phyloP scores from a whole-genome alignment of 257 asterid species.

The Mitragyna speciosa region DNA sequence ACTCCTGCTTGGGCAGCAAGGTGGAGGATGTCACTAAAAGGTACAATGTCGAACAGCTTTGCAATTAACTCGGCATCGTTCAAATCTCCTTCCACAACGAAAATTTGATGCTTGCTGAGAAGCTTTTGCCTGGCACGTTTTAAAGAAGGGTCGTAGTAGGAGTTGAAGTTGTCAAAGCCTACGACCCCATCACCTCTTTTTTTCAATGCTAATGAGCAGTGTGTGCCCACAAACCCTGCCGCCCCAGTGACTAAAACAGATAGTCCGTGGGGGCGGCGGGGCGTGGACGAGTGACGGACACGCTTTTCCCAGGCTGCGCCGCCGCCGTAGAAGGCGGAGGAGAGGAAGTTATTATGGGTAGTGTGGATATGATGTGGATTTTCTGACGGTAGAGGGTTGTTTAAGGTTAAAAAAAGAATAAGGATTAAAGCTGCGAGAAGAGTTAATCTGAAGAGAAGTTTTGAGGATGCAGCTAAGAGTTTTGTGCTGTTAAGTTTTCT shows the following conservation, averaged over 20 bases:
- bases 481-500: conserved; percentile 71
- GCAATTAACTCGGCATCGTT: conserved; percentile 57
- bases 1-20: conserved; percentile 97
- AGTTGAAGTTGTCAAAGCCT: conserved; percentile 83
- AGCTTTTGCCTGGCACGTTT: conserved; percentile 64
- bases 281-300: conserved; percentile 82
- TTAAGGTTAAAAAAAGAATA: conserved; percentile 76
- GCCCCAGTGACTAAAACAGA: conserved; percentile 93
- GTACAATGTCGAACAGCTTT: conserved; percentile 78
- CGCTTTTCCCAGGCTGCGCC: conserved; percentile 83
- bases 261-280: conserved; percentile 74
- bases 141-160: conserved; percentile 78
- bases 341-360: conserved; percentile 48
- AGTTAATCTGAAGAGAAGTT: conserved; percentile 83
- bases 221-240: conserved; percentile 87
- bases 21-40: conserved; percentile 73
- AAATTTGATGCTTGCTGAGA: conserved; percentile 48
- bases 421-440: conserved; percentile 71
- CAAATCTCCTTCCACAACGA: conserved; percentile 67
- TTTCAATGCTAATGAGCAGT: conserved; percentile 69
- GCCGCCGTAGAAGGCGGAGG: conserved; percentile 68
- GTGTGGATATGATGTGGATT: conserved; percentile 42
- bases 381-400: conserved; percentile 55
- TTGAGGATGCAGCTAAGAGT: conserved; percentile 79
- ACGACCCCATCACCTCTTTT: conserved; percentile 92